Evolutionary conservation across 2,329 filamentous ascomycete genomes (phyloP), one percentile per base, ranked within the genome.

Genomic region (Elsinoe perseae): DNA sequence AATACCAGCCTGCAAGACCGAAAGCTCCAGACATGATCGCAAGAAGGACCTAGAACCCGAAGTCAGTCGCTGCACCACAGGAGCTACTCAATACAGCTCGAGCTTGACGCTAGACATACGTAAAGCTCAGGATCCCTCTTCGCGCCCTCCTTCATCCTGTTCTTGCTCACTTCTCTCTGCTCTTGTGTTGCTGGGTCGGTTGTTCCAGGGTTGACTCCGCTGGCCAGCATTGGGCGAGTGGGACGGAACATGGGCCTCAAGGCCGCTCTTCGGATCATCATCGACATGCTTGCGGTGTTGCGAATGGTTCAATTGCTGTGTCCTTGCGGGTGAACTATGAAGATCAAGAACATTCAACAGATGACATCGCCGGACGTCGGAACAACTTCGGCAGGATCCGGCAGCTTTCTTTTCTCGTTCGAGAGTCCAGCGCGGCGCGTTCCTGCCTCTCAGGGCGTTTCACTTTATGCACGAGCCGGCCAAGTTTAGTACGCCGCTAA

Each of bases 1-100:
- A 88, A 77, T 91, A 89, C 83, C 85, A 95, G 71, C 92, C 92
- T 64, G 89, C 92, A 66, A 93, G 84, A 68, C 85, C 84, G 69
- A 96, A 87, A 66, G 89, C 87, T 71, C 85, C 85, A 66, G 86
- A 84, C 89, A 97, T 95, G 72, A 97, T 85, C 69, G 83, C 88
- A 62, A 91, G 82, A 63, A 98, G 86, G 69, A 97, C 84, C 93
- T 97, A 46, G 18, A 4, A n/a, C 14, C 9, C 34, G 30, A n/a
- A 14, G 44, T 50, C 16, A 50, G 25, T 14, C 44, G 6, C 44
- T 30, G 2, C 3, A n/a, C 43, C 6, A 4, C 5, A 20, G n/a
- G 18, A n/a, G 20, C 18, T 9, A 6, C 4, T 2, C 16, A n/a
- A 9, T 23, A 14, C 34, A 20, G 12, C 25, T 9, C 4, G 16